Conservation (phyloP, 1,284 basidiomycete genomes). For the Pseudozyma sp. region DNA sequence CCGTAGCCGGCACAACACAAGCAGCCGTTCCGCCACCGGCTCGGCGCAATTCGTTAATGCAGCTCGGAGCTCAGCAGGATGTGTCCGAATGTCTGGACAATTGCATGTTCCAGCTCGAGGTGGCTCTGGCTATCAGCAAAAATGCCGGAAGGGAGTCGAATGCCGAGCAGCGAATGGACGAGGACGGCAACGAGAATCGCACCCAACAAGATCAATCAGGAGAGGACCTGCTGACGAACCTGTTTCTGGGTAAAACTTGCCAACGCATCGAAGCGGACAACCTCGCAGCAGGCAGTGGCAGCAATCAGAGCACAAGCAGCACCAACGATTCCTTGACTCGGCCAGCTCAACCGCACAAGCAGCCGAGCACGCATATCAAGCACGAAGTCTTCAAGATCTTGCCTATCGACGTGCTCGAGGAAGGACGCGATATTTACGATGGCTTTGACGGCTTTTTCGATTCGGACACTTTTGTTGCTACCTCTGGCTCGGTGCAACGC, state of each 20-base stretch:
- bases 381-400: constrained; percentile 93
- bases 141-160: background rate
- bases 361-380: constrained; percentile 77
- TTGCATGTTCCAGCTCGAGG: constrained; percentile 97
- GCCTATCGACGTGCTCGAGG: constrained; percentile 87
- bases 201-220: background rate
- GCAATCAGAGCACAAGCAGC: constrained; percentile 1
- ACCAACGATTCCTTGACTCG: constrained; percentile 12
- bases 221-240: constrained; percentile 42
- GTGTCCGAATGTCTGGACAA: constrained; percentile 99
- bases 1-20: constrained; percentile 5
- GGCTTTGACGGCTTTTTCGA: constrained; percentile 92
- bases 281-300: background rate
- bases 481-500: constrained; percentile 84
- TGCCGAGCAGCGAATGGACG: constrained; percentile 27
- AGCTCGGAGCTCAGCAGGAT: constrained; percentile 90
- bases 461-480: constrained; percentile 80
- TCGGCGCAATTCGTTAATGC: constrained; percentile 60
- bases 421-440: constrained; percentile 91
- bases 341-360: constrained; percentile 34
- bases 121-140: constrained; percentile 77
- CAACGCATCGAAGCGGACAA: constrained; percentile 53
- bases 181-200: constrained; percentile 20
- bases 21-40: constrained; percentile 32
- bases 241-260: constrained; percentile 61